These are phyloP conservation scores for Sarcocystis neurona DNA, from an alignment of 169 alveolate genomes.

Conservation along the genomic window DNA sequence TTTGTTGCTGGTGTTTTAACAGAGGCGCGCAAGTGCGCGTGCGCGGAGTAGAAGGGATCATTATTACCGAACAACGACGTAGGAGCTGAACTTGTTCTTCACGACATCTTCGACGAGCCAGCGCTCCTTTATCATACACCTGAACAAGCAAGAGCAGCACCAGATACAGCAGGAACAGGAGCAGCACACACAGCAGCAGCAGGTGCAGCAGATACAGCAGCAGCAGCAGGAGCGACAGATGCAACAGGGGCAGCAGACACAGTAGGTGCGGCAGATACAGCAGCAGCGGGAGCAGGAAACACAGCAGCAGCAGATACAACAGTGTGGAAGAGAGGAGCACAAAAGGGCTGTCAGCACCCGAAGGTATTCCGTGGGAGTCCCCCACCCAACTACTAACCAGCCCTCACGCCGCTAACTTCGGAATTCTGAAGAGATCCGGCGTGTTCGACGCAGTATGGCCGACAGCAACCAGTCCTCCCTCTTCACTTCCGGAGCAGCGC, in stretches of 20 bases:
- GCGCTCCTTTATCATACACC: slow-evolving; percentile 12
- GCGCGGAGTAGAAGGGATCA: too few species aligned
- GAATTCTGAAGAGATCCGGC: slow-evolving; percentile 15
- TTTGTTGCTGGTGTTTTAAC: too few species aligned
- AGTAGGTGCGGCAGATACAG: too few species aligned
- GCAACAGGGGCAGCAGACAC: not conserved
- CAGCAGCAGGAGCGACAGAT: not conserved
- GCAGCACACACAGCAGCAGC: not conserved
- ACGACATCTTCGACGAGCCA: slow-evolving; percentile 24
- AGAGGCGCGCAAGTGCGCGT: too few species aligned
- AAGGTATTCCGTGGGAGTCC: slow-evolving; percentile 25
- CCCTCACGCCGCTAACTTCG: slow-evolving; percentile 16
- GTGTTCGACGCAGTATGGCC: slow-evolving; percentile 11
- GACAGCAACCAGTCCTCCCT: not conserved
- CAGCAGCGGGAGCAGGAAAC: not conserved
- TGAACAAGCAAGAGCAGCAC: not conserved
- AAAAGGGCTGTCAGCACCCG: slow-evolving; percentile 7
- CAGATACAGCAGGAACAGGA: not conserved
- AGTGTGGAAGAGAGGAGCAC: not conserved
- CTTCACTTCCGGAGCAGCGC: too few species aligned
- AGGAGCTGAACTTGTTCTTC: slow-evolving; percentile 4
- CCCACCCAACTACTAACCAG: slow-evolving; percentile 32
- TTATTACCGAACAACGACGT: slow-evolving; percentile 3
- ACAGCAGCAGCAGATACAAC: too few species aligned
- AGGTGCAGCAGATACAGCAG: too few species aligned